Conservation (phyloP, 2,329 filamentous ascomycete genomes). For the Pseudogymnoascus sp. region DNA sequence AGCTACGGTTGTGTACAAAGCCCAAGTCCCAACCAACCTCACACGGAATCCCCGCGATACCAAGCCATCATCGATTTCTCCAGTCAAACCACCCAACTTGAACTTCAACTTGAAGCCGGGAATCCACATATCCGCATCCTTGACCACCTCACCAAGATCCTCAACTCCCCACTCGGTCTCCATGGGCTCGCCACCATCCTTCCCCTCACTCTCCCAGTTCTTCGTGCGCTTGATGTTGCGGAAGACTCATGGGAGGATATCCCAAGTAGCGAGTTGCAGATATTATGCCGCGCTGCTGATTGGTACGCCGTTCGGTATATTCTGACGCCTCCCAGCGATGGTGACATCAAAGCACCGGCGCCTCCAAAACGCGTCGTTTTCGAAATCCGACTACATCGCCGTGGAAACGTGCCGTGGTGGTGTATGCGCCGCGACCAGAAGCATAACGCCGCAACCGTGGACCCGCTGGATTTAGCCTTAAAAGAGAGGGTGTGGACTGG, state of each 20-base stretch:
- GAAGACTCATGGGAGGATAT: conserved; percentile 46
- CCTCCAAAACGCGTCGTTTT: conserved; percentile 38
- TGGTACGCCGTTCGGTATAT: conserved; percentile 51
- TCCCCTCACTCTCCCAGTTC: conserved; percentile 55
- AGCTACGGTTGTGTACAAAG: conserved; percentile 46
- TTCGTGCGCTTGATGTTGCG: conserved; percentile 53
- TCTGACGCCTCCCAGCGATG: conserved; percentile 30
- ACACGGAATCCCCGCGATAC: conserved; percentile 33
- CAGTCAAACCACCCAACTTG: conserved; percentile 38
- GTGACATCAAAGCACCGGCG: conserved; percentile 16
- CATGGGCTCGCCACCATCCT: conserved; percentile 47
- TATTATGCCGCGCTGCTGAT: conserved; percentile 48
- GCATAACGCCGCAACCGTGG: conserved; percentile 24
- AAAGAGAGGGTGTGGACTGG: conserved; percentile 38
- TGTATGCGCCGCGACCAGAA: conserved; percentile 21
- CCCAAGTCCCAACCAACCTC: conserved; percentile 13
- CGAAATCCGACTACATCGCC: conserved; percentile 43
- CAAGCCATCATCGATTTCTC: conserved; percentile 52
- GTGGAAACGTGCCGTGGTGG: conserved; percentile 37
- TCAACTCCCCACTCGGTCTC: conserved; percentile 47
- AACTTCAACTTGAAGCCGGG: conserved; percentile 49
- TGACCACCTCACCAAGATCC: conserved; percentile 49
- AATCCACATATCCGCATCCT: conserved; percentile 63
- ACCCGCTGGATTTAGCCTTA: conserved; percentile 30
- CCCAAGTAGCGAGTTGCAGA: conserved; percentile 39